Evolutionary conservation across 257 asterid species (phyloP), one percentile per base, ranked within the genome.

Genomic region (Solanum chiquidenum): DNA sequence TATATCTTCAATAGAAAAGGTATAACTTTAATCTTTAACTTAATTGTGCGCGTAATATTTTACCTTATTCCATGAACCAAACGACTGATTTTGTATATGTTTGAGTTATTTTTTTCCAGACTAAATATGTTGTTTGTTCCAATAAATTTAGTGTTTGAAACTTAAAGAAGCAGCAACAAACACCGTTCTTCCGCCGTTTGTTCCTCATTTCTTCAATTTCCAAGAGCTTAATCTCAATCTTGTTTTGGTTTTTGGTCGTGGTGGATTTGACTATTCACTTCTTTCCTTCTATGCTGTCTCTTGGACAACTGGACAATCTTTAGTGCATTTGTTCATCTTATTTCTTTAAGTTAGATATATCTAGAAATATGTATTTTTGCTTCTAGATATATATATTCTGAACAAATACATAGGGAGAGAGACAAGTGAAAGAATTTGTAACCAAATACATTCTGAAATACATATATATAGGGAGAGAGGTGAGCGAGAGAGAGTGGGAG

Each of bases 151-250:
- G 40, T 38, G 29, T 73, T 77, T 27, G 4, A 27, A 64, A 44
- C 58, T 80, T 38, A 14, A 16, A 80, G 7, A 49, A 82, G 85
- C 42, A 64, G 86, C 86, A 87, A 87, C 52, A 27, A 49, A 87
- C 86, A 87, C 86, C 89, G 89, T 87, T 40, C 44, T 42, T 62
- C 83, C 86, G 86, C 89, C 89, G 89, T 64, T 87, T 64, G 89
- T 79, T 74, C 49, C 82, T 87, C 55, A 8, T 58, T 27, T 42
- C 37, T 75, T 18, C 44, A 1, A 58, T 83, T 31, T 62, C 55
- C 66, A 11, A 38, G 13, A 72, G 14, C 25, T 72, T 21, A 86
- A 64, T 87, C 21, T 27, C 37, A 25, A 40, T 27, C 20, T 79
- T 79, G 1, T 74, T 74, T 34, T 21, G 49, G 20, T 21, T 37